Percentiles rank a stretch among this genome's conserved stretches.
These are phyloP conservation scores for Porphyra umbilicalis DNA, from an alignment of 31 red algal species.

Conservation along the genomic window DNA sequence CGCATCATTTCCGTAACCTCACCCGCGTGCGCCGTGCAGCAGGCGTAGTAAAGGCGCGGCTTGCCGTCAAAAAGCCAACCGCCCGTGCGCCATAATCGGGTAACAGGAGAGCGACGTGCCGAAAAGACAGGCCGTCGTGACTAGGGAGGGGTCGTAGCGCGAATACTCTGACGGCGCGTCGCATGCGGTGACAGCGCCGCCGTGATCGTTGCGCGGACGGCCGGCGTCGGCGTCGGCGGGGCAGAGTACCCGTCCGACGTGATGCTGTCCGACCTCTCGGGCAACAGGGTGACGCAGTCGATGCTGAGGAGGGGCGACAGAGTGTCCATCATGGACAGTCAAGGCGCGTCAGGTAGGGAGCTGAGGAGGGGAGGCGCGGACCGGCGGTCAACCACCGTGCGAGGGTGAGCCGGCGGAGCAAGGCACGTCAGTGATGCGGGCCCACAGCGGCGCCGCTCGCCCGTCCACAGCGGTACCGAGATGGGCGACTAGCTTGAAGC, in stretches of 20 bases:
- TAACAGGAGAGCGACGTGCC: conserved; percentile 15
- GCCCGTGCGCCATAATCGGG: conserved; percentile 7
- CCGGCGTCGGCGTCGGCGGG: neutral
- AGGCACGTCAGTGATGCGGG: too few relatives aligned
- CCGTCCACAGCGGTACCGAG: too few relatives aligned
- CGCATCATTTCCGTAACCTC: conserved; percentile 9
- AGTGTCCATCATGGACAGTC: too few relatives aligned
- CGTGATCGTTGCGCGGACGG: conserved; percentile 5
- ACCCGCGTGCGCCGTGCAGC: conserved; percentile 11
- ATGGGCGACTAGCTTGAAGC: too few relatives aligned
- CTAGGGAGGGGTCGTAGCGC: conserved; percentile 11
- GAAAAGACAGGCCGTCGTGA: conserved; percentile 11
- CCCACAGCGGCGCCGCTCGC: too few relatives aligned
- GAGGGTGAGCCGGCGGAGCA: too few relatives aligned
- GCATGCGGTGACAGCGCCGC: conserved; percentile 2
- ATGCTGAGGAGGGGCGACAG: too few relatives aligned
- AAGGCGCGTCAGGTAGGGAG: too few relatives aligned
- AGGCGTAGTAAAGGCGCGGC: conserved; percentile 9
- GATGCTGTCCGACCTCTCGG: too few relatives aligned
- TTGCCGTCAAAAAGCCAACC: conserved; percentile 4
- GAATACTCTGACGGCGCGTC: conserved; percentile 1
- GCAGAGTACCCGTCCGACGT: neutral
- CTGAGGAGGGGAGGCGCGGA: too few relatives aligned
- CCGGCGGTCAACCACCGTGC: too few relatives aligned
- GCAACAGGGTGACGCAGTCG: too few relatives aligned